Evolutionary conservation across 768 basidiomycete genomes (phyloP).

Genomic region (Tylopilus balloui): DNA sequence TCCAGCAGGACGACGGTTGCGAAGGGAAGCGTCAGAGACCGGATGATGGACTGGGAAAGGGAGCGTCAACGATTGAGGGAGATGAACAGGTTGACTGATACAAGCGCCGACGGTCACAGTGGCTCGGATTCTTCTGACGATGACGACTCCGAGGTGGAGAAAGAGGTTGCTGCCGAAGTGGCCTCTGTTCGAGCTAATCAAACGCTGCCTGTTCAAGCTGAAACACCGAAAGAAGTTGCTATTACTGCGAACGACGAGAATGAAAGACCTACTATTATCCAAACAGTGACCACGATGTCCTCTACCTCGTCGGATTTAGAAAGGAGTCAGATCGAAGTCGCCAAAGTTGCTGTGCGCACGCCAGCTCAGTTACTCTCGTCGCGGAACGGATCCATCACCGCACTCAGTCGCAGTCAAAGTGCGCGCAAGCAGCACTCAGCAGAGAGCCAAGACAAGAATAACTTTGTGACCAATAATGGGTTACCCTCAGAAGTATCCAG

Average conservation of each 20-base stretch:
- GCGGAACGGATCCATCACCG: constrained; percentile 20
- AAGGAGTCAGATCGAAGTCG: constrained; percentile 28
- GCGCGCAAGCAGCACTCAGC: constrained; percentile 7
- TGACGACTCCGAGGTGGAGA: constrained; percentile 25
- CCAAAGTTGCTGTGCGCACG: constrained; percentile 26
- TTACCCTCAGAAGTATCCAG: constrained; percentile 25
- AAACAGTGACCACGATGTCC: constrained; percentile 16
- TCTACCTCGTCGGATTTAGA: constrained; percentile 23
- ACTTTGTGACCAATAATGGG: constrained; percentile 18
- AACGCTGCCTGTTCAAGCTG: constrained; percentile 1
- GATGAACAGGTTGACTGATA: constrained; percentile 58
- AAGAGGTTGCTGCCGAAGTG: constrained; percentile 25
- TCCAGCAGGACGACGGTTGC: constrained; percentile 14
- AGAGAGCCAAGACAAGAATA: constrained; percentile 4
- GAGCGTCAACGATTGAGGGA: constrained; percentile 67
- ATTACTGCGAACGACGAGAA: not conserved
- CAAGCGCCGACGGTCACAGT: constrained; percentile 40
- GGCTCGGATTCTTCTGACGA: constrained; percentile 25
- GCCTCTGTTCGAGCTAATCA: constrained; percentile 6
- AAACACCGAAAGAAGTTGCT: not conserved
- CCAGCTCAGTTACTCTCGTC: constrained; percentile 28
- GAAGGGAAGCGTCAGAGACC: constrained; percentile 43
- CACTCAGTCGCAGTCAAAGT: constrained; percentile 11
- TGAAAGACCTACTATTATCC: constrained; percentile 7
- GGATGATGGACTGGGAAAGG: constrained; percentile 73